Evolutionary conservation across 2,329 filamentous ascomycete genomes (phyloP).

Genomic region (Cryphonectria parasitica): DNA sequence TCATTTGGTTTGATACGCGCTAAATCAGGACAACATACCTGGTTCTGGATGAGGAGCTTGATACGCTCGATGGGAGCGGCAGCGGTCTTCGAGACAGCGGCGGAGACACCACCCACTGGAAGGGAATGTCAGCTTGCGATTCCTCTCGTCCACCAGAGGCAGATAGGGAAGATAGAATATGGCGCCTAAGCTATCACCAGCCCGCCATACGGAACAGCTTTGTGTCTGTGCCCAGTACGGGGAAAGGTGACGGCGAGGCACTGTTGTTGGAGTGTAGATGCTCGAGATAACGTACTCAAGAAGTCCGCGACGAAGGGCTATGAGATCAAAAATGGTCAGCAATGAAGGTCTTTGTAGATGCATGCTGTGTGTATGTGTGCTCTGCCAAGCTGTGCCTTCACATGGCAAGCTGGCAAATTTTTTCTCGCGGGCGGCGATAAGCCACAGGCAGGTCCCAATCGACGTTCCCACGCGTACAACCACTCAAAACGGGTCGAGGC

Average conservation of each 20-base stretch:
- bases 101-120: conserved; percentile 98
- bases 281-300: conserved; percentile 77
- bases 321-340: conserved; percentile 30
- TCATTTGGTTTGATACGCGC: neutral
- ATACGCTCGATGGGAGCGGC: conserved; percentile 99
- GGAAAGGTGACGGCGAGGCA: neutral
- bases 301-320: conserved; percentile 97
- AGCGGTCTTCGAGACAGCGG: conserved; percentile 99
- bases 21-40: conserved; percentile 66
- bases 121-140: conserved; percentile 35
- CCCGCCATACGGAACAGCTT: neutral
- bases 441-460: conserved; percentile 12
- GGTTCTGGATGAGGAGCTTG: conserved; percentile 99
- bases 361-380: conserved; percentile 32
- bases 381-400: conserved; percentile 20
- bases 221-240: conserved; percentile 5
- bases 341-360: conserved; percentile 6
- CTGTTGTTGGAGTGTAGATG: neutral
- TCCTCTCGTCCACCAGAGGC: neutral
- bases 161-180: neutral
- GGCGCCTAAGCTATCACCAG: conserved; percentile 2
- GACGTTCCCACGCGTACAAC: neutral
- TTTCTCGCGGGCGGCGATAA: conserved; percentile 24
- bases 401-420: conserved; percentile 27
- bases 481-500: conserved; percentile 18